Evolutionary conservation across 2,329 filamentous ascomycete genomes (phyloP).

Genomic region (Lachnellula subtilissima): DNA sequence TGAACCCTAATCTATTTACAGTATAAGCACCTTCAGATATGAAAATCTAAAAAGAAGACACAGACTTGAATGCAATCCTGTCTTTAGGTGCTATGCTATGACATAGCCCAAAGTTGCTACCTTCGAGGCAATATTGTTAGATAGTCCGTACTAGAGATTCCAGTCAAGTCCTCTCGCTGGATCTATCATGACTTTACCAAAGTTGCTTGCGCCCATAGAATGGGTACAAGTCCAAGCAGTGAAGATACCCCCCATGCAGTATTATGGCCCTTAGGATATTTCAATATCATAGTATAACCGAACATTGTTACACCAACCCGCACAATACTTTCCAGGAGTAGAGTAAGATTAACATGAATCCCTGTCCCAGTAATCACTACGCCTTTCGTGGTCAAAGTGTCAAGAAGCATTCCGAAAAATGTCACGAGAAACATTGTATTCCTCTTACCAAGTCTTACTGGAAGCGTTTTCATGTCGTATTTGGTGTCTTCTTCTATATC

Average conservation of each 20-base stretch:
- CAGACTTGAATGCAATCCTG: too few species aligned
- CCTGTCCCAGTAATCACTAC: not conserved
- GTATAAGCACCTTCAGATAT: too few species aligned
- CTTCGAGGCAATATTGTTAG: too few species aligned
- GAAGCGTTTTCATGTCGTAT: not conserved
- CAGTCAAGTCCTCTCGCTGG: too few species aligned
- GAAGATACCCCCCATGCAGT: not conserved
- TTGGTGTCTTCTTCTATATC: not conserved
- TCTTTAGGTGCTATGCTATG: too few species aligned
- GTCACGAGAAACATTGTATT: not conserved
- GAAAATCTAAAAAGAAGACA: too few species aligned
- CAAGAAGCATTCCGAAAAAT: not conserved
- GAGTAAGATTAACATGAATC: too few species aligned
- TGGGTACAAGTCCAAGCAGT: not conserved
- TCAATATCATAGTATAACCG: not conserved
- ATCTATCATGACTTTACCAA: not conserved
- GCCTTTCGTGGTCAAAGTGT: not conserved
- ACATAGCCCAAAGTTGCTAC: too few species aligned
- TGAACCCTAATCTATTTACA: too few species aligned
- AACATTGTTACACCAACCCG: not conserved
- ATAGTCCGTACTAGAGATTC: too few species aligned
- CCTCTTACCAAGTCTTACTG: not conserved
- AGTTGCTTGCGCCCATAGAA: not conserved
- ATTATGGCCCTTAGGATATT: not conserved
- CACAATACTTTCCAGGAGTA: not conserved